Evolutionary conservation across 176 grass and related monocot species (phyloP), one percentile per base, ranked within the genome.

Genomic region (Cenchrus fungigraminus): DNA sequence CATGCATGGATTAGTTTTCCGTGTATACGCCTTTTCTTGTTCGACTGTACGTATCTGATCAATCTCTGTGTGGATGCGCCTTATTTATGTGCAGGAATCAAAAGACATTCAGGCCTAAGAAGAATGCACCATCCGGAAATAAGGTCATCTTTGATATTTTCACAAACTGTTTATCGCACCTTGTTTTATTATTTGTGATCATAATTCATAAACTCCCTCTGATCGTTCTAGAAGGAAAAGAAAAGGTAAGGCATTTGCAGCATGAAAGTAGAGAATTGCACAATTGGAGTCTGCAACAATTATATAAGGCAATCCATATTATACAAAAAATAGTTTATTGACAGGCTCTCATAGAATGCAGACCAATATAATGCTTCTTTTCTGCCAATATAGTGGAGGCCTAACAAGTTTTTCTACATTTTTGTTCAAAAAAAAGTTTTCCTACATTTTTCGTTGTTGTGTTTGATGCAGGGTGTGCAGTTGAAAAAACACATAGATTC

Each of bases 81-180:
- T 60, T 73, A 52, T 68, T n/a, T 28, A 56, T 80, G 49, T 6
- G 13, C 75, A 98, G 88, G 80, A 98, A 98, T 82, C 96, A 98
- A 81, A 98, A 89, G 91, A 98, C 96, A 31, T 98, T 98, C 86
- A 84, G 96, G 80, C 96, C 96, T 12, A 98, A 98, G 87, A 98
- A 98, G 85, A 94, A 98, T 91, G 96, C 89, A 67, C 87, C 96
- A 9, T 95, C 96, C 28, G 89, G 96, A 58, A 95, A 95, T 83
- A 98, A 95, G 93, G 96, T 98, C 28, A 32, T 31, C 45, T 0
- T 17, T 7, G 25, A 54, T 57, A 52, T 42, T 67, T 61, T 60
- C 43, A 16, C 61, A 64, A 3, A 67, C 6, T 9, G 71, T 43
- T 25, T 1, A 55, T 17, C 8, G 25, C 9, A 14, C 32, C 5